phyloP scores from a whole-genome alignment of 495 filamentous ascomycete species.

The Podospora tetraspora region DNA sequence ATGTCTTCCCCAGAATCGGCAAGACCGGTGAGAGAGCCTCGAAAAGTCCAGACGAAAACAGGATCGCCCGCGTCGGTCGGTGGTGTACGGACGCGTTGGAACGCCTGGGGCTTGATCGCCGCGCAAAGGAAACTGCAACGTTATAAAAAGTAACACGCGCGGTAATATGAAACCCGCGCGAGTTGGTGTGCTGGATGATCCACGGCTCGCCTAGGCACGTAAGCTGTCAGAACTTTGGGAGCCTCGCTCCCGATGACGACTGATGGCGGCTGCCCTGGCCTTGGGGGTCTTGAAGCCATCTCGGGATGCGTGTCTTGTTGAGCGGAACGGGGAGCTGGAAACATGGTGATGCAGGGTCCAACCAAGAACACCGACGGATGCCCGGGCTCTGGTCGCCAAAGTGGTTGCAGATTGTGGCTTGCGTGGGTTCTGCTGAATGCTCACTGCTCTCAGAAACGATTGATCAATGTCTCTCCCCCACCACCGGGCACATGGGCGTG shows the following conservation, averaged over 20 bases:
- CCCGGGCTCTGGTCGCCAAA: constrained; percentile 2
- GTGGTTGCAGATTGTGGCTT: constrained; percentile 14
- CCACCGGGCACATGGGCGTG: constrained; percentile 1
- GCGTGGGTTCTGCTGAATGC: too few species aligned
- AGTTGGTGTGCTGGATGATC: not conserved
- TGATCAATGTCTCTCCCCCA: not conserved
- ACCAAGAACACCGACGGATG: not conserved
- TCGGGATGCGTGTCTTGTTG: not conserved
- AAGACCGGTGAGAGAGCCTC: not conserved
- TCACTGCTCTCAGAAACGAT: not conserved
- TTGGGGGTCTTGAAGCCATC: not conserved
- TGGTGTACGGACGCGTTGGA: not conserved
- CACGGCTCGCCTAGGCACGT: not conserved
- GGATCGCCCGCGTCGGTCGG: constrained; percentile 3
- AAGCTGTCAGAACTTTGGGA: not conserved
- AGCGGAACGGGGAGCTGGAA: not conserved
- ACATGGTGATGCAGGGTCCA: constrained; percentile 4
- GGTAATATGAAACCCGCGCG: constrained; percentile 10
- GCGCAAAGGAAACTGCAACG: not conserved
- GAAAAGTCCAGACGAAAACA: constrained; percentile 13
- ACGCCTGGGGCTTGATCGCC: constrained; percentile 10
- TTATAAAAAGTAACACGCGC: constrained; percentile 15
- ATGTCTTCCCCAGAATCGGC: not conserved
- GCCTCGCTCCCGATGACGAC: not conserved
- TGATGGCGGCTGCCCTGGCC: not conserved